These are phyloP conservation scores for Phialophora tarda DNA, from an alignment of 2,329 filamentous ascomycete genomes.

Conservation along the genomic window DNA sequence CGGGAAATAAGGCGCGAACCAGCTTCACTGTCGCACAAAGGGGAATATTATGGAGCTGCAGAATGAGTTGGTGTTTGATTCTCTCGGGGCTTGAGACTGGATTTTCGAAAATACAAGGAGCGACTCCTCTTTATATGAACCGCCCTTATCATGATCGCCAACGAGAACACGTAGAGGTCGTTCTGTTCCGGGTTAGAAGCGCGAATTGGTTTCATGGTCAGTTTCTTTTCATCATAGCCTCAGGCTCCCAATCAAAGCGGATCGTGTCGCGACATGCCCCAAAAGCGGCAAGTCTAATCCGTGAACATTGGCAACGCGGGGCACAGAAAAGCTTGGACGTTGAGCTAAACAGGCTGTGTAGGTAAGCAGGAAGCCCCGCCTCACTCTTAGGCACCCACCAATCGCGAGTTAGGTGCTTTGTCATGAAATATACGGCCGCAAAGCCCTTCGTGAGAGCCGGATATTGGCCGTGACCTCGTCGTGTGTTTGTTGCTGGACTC, in stretches of 20 bases:
- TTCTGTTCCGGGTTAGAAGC: slow-evolving; percentile 16
- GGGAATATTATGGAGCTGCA: neutral
- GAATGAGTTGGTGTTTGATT: neutral
- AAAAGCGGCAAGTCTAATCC: slow-evolving; percentile 9
- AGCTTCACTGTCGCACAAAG: neutral
- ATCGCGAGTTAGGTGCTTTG: neutral
- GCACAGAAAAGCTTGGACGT: slow-evolving; percentile 12
- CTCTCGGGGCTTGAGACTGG: neutral
- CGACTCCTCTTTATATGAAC: neutral
- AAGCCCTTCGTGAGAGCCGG: neutral
- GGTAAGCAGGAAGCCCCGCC: neutral
- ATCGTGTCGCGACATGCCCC: slow-evolving; percentile 19
- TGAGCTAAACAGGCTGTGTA: neutral
- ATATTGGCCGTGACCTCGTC: neutral
- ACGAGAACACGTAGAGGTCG: neutral
- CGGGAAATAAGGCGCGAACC: neutral
- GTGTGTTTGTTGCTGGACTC: neutral
- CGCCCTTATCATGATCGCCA: neutral
- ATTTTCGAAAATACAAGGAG: neutral
- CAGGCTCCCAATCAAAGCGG: neutral
- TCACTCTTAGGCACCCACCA: neutral
- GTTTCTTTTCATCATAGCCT: slow-evolving; percentile 11
- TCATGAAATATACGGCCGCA: neutral
- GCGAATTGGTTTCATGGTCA: slow-evolving; percentile 14
- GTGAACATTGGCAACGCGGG: slow-evolving; percentile 3